These are phyloP conservation scores for Neurospora sp. DNA, from an alignment of 495 filamentous ascomycete genomes.

Conservation along the genomic window DNA sequence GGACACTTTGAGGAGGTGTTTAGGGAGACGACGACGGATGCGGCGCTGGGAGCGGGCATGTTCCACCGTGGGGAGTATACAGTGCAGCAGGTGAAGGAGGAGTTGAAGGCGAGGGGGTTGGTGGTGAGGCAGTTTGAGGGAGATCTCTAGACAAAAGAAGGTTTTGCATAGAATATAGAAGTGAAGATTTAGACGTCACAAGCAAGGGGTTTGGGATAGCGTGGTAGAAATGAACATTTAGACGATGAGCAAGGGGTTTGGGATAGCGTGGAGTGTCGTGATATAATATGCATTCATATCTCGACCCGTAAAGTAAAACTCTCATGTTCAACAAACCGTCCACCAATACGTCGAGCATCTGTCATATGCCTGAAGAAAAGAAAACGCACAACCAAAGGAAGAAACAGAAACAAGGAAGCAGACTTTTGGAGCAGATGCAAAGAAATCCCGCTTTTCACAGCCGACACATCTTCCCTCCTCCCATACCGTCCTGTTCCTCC, in stretches of 20 bases:
- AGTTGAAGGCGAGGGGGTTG: constrained; percentile 57
- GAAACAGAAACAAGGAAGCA: neutral
- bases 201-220: neutral
- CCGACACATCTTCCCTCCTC: neutral
- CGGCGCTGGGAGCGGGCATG: constrained; percentile 91
- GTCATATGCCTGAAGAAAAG: neutral
- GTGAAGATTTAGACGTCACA: neutral
- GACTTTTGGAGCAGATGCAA: neutral
- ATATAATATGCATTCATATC: neutral
- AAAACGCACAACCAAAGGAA: neutral
- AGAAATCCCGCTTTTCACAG: neutral
- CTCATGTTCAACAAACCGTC: constrained; percentile 11
- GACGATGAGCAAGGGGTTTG: neutral
- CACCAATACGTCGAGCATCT: neutral
- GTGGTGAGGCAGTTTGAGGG: constrained; percentile 66
- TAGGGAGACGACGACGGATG: constrained; percentile 72
- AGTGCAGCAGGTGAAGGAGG: constrained; percentile 86
- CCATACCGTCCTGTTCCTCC: neutral
- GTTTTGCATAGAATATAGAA: neutral
- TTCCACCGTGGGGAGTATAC: constrained; percentile 95
- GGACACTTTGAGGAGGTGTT: constrained; percentile 90
- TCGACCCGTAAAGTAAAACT: neutral
- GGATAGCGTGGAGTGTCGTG: neutral
- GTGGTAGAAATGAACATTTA: neutral
- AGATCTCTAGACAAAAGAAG: constrained; percentile 21